These are phyloP conservation scores for Reutealis trisperma DNA, from an alignment of 345 rosid genomes.

Conservation along the genomic window DNA sequence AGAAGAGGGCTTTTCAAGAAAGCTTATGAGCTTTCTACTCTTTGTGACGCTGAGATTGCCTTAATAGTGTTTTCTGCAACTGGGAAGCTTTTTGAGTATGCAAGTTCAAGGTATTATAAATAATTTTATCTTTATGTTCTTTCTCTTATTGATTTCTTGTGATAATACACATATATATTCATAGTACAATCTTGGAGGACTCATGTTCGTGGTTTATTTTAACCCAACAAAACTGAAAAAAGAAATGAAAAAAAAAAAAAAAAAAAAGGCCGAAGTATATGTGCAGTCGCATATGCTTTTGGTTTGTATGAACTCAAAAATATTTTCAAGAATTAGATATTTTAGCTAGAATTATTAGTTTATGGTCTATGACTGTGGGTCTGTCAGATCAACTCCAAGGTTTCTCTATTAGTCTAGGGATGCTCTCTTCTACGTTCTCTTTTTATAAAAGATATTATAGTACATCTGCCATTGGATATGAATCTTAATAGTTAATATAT, in stretches of 20 bases:
- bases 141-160: too few relatives aligned
- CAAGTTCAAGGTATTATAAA: constrained; percentile 46
- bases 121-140: too few relatives aligned
- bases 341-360: too few relatives aligned
- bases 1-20: constrained; percentile 51
- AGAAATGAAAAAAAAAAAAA: too few relatives aligned
- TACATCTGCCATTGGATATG: background rate
- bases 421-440: background rate
- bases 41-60: constrained; percentile 49
- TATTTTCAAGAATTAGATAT: background rate
- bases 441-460: background rate
- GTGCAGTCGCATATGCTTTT: too few relatives aligned
- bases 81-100: constrained; percentile 43
- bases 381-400: too few relatives aligned
- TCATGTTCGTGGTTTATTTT: background rate
- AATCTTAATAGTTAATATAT: background rate
- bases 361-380: too few relatives aligned
- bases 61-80: constrained; percentile 38
- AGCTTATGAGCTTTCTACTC: constrained; percentile 47
- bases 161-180: background rate
- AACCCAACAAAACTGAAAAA: constrained; percentile 7
- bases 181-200: background rate
- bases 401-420: too few relatives aligned
- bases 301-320: background rate
- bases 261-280: too few relatives aligned